A percentile compares a stretch with the other conserved stretches of the same genome.
Evolutionary conservation across 306 rosid genomes (phyloP).

Genomic region (Vigna trinervia): DNA sequence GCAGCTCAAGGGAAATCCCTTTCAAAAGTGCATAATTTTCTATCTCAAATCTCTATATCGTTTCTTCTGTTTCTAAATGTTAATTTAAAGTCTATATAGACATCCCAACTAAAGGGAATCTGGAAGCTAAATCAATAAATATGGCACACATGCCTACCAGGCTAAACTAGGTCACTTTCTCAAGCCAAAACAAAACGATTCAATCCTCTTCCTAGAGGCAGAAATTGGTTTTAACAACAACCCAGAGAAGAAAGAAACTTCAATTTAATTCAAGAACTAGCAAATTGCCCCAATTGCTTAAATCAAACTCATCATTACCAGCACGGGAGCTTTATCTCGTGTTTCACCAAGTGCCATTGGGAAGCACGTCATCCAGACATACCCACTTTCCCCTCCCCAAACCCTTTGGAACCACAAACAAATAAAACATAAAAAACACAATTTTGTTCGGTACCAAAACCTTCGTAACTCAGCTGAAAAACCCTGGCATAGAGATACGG

Average conservation of each 20-base stretch:
- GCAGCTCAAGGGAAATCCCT: conserved; percentile 22
- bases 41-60: conserved; percentile 18
- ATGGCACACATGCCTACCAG: conserved; percentile 13
- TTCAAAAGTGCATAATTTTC: conserved; percentile 11
- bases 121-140: conserved; percentile 33
- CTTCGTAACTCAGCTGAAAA: conserved; percentile 10
- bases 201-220: conserved; percentile 28
- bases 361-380: conserved; percentile 15
- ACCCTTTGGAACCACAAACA: conserved; percentile 3
- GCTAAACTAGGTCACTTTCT: conserved; percentile 36
- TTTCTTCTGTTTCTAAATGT: conserved; percentile 8
- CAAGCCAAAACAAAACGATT: conserved; percentile 35
- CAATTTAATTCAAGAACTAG: conserved; percentile 1
- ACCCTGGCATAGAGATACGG: neutral
- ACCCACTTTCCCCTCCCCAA: conserved; percentile 16
- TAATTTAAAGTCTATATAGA: conserved; percentile 25
- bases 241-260: conserved; percentile 8
- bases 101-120: conserved; percentile 13
- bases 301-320: conserved; percentile 18
- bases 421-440: neutral
- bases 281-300: conserved; percentile 18
- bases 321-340: neutral
- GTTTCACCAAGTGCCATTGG: neutral
- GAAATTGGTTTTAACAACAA: conserved; percentile 8
- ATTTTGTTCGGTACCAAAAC: neutral